Evolutionary conservation across 306 rosid genomes (phyloP).

Genomic region (Chamaecrista fasciculata): DNA sequence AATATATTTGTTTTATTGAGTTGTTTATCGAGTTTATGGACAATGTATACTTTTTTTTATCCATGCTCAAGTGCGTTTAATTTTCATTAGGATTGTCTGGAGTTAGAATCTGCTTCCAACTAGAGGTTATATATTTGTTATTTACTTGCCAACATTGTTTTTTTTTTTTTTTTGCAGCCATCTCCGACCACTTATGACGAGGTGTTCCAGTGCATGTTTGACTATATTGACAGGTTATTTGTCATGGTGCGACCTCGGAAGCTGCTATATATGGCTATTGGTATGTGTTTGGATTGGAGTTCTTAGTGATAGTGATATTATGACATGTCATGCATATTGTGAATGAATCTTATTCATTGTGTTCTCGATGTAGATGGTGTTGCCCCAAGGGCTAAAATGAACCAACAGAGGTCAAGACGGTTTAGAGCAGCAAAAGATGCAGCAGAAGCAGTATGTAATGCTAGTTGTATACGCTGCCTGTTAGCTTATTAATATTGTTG

Average conservation of each 20-base stretch:
- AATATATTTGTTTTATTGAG: background rate
- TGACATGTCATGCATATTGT: slow-evolving; percentile 3
- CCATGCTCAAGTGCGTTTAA: background rate
- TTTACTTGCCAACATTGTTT: background rate
- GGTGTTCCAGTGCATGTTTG: slow-evolving; percentile 94
- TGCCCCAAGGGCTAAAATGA: slow-evolving; percentile 99
- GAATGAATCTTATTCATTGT: slow-evolving; percentile 23
- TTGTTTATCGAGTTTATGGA: background rate
- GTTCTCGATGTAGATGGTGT: slow-evolving; percentile 72
- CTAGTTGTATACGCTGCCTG: slow-evolving; percentile 30
- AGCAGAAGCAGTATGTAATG: slow-evolving; percentile 69
- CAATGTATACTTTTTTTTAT: background rate
- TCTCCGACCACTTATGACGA: slow-evolving; percentile 75
- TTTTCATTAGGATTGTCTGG: background rate
- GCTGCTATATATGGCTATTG: slow-evolving; percentile 92
- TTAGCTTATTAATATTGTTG: background rate
- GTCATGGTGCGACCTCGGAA: slow-evolving; percentile 95
- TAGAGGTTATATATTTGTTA: too few relatives aligned
- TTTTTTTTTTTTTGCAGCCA: slow-evolving; percentile 58
- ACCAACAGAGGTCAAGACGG: slow-evolving; percentile 91
- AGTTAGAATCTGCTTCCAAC: background rate
- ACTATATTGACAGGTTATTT: slow-evolving; percentile 87
- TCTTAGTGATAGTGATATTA: background rate
- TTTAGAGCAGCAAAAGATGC: slow-evolving; percentile 98
- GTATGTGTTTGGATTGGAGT: slow-evolving; percentile 45